These are phyloP conservation scores for Plasmodium berghei DNA, from an alignment of 169 alveolate species.

Conservation along the genomic window DNA sequence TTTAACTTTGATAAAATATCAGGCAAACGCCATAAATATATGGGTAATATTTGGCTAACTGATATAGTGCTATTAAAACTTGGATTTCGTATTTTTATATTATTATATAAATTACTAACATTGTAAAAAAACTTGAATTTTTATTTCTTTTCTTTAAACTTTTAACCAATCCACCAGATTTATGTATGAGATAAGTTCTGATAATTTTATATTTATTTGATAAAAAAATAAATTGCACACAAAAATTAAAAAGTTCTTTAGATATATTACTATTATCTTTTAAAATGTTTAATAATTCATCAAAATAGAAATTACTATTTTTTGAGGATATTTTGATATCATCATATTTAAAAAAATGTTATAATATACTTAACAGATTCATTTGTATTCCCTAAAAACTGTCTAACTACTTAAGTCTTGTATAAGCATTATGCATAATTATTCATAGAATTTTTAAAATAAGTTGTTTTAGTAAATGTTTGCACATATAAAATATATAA, in stretches of 20 bases:
- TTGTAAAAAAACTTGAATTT: not conserved
- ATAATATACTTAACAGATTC: too few relatives aligned
- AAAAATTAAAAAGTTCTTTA: slow-evolving; percentile 49
- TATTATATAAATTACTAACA: not conserved
- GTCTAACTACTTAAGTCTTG: too few relatives aligned
- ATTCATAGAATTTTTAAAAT: too few relatives aligned
- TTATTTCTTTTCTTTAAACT: slow-evolving; percentile 35
- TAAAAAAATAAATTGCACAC: slow-evolving; percentile 40
- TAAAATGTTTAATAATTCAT: slow-evolving; percentile 28
- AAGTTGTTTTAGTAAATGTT: too few relatives aligned
- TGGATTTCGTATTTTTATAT: slow-evolving; percentile 2
- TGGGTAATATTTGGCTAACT: too few relatives aligned
- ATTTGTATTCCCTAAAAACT: too few relatives aligned
- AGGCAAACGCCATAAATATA: slow-evolving; percentile 47
- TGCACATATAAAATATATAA: not conserved
- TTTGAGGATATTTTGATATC: too few relatives aligned
- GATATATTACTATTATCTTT: slow-evolving; percentile 38
- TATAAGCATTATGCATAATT: too few relatives aligned
- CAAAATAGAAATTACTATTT: slow-evolving; percentile 12
- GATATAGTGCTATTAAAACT: too few relatives aligned
- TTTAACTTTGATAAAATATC: slow-evolving; percentile 38
- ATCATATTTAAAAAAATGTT: too few relatives aligned
- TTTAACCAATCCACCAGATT: slow-evolving; percentile 41
- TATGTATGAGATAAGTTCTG: slow-evolving; percentile 38
- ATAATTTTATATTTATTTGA: slow-evolving; percentile 43